These are phyloP conservation scores for Maudiozyma saulgeensis DNA, from an alignment of 805 yeast species.

Conservation along the genomic window DNA sequence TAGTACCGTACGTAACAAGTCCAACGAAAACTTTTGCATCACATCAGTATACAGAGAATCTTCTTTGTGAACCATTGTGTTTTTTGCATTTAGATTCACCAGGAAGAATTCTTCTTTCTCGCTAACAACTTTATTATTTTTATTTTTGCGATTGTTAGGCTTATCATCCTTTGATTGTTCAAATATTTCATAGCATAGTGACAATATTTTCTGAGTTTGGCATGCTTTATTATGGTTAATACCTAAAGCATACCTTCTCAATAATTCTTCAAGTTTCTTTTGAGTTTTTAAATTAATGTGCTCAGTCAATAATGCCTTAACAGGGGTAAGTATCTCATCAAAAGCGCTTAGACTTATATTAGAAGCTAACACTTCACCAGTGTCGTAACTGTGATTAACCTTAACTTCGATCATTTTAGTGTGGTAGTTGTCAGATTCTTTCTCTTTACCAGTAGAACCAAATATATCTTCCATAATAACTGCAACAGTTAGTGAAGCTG, in stretches of 20 bases:
- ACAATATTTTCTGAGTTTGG: slow-evolving; percentile 47
- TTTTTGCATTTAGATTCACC: slow-evolving; percentile 60
- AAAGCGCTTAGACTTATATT: slow-evolving; percentile 53
- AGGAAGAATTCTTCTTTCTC: slow-evolving; percentile 58
- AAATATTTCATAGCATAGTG: slow-evolving; percentile 66
- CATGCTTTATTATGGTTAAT: slow-evolving; percentile 59
- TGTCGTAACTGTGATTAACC: slow-evolving; percentile 77
- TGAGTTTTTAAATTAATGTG: slow-evolving; percentile 59
- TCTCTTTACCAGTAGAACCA: slow-evolving; percentile 87
- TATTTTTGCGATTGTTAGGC: slow-evolving; percentile 7
- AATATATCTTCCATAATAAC: slow-evolving; percentile 86
- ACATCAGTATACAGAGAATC: slow-evolving; percentile 48
- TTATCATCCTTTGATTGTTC: slow-evolving; percentile 37
- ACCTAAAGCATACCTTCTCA: slow-evolving; percentile 73
- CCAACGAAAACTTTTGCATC: slow-evolving; percentile 68
- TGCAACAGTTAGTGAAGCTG: slow-evolving; percentile 49
- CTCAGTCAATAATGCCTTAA: slow-evolving; percentile 53
- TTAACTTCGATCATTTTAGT: slow-evolving; percentile 85
- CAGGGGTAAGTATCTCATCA: slow-evolving; percentile 52
- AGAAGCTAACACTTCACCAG: slow-evolving; percentile 67
- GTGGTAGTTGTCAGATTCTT: slow-evolving; percentile 86
- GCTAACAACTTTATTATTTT: slow-evolving; percentile 18
- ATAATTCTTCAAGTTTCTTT: slow-evolving; percentile 65
- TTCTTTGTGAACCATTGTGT: slow-evolving; percentile 44
- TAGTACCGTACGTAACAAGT: slow-evolving; percentile 62